These are phyloP conservation scores for Saccharomyces jurei DNA, from an alignment of 805 yeast genomes.

Conservation along the genomic window DNA sequence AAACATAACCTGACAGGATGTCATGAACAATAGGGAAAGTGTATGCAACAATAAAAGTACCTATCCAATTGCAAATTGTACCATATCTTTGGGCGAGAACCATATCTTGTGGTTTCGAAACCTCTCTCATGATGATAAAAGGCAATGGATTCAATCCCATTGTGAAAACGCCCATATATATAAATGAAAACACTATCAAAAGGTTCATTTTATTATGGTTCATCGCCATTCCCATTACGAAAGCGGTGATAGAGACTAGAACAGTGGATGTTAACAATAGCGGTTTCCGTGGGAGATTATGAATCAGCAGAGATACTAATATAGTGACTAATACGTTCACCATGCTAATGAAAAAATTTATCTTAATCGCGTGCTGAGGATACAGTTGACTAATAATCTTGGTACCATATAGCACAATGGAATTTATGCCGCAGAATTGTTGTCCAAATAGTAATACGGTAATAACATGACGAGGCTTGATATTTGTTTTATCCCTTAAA, in stretches of 20 bases:
- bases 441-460: conserved; percentile 68
- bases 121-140: conserved; percentile 71
- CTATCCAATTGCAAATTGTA: conserved; percentile 76
- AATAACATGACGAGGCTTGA: conserved; percentile 50
- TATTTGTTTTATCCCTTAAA: conserved; percentile 41
- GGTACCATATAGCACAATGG: conserved; percentile 84
- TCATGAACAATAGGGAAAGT: conserved; percentile 63
- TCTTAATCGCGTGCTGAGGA: conserved; percentile 56
- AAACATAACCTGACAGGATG: conserved; percentile 62
- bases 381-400: conserved; percentile 56
- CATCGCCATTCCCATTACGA: conserved; percentile 58
- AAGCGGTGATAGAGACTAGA: conserved; percentile 56
- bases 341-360: conserved; percentile 65
- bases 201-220: conserved; percentile 36
- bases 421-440: conserved; percentile 82
- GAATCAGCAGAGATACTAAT: conserved; percentile 61
- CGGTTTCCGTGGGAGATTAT: conserved; percentile 61
- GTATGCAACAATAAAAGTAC: conserved; percentile 71
- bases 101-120: conserved; percentile 67
- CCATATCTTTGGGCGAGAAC: conserved; percentile 86
- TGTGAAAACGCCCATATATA: conserved; percentile 74
- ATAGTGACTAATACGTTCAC: conserved; percentile 66
- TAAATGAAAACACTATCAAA: conserved; percentile 54
- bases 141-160: conserved; percentile 90
- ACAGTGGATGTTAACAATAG: conserved; percentile 52